Percentiles rank a stretch among this genome's conserved stretches.
These are phyloP conservation scores for Colletotrichum sp. DNA, from an alignment of 2,329 filamentous ascomycete species.

Conservation along the genomic window DNA sequence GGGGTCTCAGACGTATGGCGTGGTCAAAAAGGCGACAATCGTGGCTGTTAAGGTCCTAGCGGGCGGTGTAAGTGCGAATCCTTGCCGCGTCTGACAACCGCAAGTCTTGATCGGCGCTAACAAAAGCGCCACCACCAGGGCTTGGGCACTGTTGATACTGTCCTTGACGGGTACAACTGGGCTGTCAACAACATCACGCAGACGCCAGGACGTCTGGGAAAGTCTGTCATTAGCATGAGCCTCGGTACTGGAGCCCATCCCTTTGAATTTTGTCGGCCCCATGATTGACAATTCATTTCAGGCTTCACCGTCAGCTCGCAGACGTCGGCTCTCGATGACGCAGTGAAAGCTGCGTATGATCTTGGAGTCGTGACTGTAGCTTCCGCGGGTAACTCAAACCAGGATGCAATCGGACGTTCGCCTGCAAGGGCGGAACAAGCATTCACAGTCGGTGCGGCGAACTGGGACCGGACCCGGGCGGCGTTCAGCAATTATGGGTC, in stretches of 20 bases:
- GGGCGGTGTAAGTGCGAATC: slow-evolving; percentile 17
- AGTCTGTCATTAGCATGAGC: slow-evolving; percentile 51
- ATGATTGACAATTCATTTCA: not conserved
- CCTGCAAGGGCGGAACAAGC: slow-evolving; percentile 53
- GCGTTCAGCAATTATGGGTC: slow-evolving; percentile 54
- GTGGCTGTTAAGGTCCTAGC: slow-evolving; percentile 50
- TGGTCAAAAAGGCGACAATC: slow-evolving; percentile 49
- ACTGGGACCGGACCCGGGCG: slow-evolving; percentile 41
- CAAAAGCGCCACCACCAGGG: slow-evolving; percentile 32
- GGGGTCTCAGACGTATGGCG: slow-evolving; percentile 38
- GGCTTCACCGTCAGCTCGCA: slow-evolving; percentile 18
- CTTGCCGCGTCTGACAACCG: not conserved
- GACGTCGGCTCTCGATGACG: slow-evolving; percentile 53
- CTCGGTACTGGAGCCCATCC: slow-evolving; percentile 26
- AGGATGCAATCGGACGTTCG: slow-evolving; percentile 36
- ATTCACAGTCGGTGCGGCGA: slow-evolving; percentile 58
- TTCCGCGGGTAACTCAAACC: slow-evolving; percentile 56
- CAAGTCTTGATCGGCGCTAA: not conserved
- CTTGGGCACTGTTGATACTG: slow-evolving; percentile 17
- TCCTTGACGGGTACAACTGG: slow-evolving; percentile 39
- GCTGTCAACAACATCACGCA: slow-evolving; percentile 36
- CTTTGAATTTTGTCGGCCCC: slow-evolving; percentile 28
- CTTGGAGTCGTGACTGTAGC: slow-evolving; percentile 57
- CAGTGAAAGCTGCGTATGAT: slow-evolving; percentile 49
- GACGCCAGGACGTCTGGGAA: slow-evolving; percentile 26